phyloP scores from a whole-genome alignment of 306 rosid genomes.

The Cicer cuneatum region DNA sequence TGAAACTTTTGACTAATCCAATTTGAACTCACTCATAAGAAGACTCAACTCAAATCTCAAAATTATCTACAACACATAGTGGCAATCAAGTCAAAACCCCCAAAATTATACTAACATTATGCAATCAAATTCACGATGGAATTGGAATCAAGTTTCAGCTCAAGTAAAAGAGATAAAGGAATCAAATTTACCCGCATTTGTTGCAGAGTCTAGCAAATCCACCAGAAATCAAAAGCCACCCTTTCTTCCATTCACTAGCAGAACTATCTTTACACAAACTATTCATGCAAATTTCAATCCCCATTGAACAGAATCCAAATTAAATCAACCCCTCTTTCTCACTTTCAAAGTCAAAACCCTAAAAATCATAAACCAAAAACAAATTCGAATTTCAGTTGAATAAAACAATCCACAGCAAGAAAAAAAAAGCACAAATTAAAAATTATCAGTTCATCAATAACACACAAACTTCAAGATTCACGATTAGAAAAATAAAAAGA shows the following conservation, averaged over 20 bases:
- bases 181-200: constrained; percentile 77
- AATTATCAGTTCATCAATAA: neutral
- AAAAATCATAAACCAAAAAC: constrained; percentile 37
- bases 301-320: constrained; percentile 21
- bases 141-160: constrained; percentile 9
- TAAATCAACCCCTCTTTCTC: neutral
- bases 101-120: neutral
- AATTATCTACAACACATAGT: constrained; percentile 26
- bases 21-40: constrained; percentile 11
- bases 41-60: constrained; percentile 48
- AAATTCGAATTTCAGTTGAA: neutral
- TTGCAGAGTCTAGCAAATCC: constrained; percentile 81
- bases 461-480: constrained; percentile 35
- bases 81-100: constrained; percentile 5
- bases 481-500: neutral
- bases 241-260: constrained; percentile 71
- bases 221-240: constrained; percentile 83
- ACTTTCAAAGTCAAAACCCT: constrained; percentile 59
- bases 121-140: constrained; percentile 36
- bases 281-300: constrained; percentile 55
- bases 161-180: neutral
- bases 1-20: constrained; percentile 11
- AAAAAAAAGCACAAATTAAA: neutral
- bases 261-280: constrained; percentile 42
- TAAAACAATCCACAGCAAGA: neutral